Evolutionary conservation across 1,139 yeast genomes (phyloP).

Genomic region (Hansenula lynferdii): DNA sequence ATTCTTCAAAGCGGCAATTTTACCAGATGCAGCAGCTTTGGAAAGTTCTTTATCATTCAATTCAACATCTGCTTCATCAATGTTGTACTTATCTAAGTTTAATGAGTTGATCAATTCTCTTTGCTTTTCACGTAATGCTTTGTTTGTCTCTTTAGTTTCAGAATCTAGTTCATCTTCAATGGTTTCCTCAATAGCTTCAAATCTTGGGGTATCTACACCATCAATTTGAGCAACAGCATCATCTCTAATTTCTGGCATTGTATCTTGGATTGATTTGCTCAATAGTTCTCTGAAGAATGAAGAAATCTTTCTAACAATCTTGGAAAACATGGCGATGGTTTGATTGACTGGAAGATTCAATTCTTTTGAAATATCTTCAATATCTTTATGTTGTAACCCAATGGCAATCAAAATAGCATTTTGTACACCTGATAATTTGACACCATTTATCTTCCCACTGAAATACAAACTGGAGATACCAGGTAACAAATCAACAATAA

Average conservation of each 20-base stretch:
- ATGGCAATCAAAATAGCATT: slow-evolving; percentile 89
- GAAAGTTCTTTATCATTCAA: slow-evolving; percentile 50
- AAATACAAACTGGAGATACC: slow-evolving; percentile 67
- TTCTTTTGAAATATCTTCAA: slow-evolving; percentile 76
- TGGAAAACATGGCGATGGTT: slow-evolving; percentile 95
- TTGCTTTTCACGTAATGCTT: slow-evolving; percentile 74
- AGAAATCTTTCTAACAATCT: slow-evolving; percentile 80
- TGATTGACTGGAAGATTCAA: slow-evolving; percentile 83
- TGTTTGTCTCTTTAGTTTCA: slow-evolving; percentile 72
- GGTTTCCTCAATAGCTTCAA: slow-evolving; percentile 42
- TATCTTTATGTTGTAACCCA: slow-evolving; percentile 87
- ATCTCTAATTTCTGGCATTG: slow-evolving; percentile 63
- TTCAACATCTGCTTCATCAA: slow-evolving; percentile 76
- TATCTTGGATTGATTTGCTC: slow-evolving; percentile 61
- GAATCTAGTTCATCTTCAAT: slow-evolving; percentile 61
- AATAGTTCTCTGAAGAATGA: slow-evolving; percentile 64
- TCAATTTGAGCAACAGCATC: slow-evolving; percentile 59
- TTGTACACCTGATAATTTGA: slow-evolving; percentile 81
- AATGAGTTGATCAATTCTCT: slow-evolving; percentile 82
- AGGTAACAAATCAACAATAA: slow-evolving; percentile 89
- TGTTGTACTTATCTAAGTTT: slow-evolving; percentile 80
- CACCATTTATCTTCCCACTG: slow-evolving; percentile 49
- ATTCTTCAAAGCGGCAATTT: slow-evolving; percentile 69
- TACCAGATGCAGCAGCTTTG: slow-evolving; percentile 56
- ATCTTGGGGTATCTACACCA: slow-evolving; percentile 41